Conservation (phyloP, 345 rosid species). For the Limnanthes douglasii region DNA sequence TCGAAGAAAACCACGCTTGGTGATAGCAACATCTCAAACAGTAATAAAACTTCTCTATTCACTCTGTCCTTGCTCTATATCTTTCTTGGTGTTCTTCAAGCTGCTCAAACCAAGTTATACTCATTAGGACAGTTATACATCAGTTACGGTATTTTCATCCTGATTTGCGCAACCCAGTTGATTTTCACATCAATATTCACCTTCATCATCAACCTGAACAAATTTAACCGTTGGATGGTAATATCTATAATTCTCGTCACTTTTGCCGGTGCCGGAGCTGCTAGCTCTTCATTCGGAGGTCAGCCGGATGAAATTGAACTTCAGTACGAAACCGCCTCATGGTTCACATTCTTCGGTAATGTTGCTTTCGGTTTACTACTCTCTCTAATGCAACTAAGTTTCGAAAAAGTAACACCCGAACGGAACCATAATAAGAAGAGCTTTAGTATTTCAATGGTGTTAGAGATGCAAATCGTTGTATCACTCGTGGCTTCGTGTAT, state of each 20-base stretch:
- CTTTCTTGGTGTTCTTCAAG: slow-evolving; percentile 19
- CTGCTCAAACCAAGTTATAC: slow-evolving; percentile 17
- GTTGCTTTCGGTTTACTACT: slow-evolving; percentile 17
- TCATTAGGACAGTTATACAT: slow-evolving; percentile 17
- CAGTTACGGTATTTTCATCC: slow-evolving; percentile 17
- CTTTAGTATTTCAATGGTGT: slow-evolving; percentile 13
- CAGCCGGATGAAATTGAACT: slow-evolving; percentile 12
- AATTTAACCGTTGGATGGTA: slow-evolving; percentile 29
- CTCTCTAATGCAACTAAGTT: slow-evolving; percentile 13
- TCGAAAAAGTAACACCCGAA: slow-evolving; percentile 11
- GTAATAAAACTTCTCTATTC: slow-evolving; percentile 3
- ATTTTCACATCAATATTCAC: slow-evolving; percentile 25
- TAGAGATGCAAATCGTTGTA: slow-evolving; percentile 17
- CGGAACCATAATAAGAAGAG: slow-evolving; percentile 13
- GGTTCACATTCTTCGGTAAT: slow-evolving; percentile 13
- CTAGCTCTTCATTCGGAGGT: slow-evolving; percentile 11
- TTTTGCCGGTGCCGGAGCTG: slow-evolving; percentile 6
- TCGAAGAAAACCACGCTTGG: slow-evolving; percentile 3
- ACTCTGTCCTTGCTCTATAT: slow-evolving; percentile 14
- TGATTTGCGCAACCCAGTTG: slow-evolving; percentile 41
- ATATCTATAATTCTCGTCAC: slow-evolving; percentile 18
- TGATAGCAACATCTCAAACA: too few relatives aligned
- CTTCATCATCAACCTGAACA: slow-evolving; percentile 24
- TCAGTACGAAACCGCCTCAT: slow-evolving; percentile 9
- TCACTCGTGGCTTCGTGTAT: slow-evolving; percentile 10